A percentile compares a stretch with the other conserved stretches of the same genome.
phyloP scores from a whole-genome alignment of 441 rosid species.

The Rhodomyrtus psidioides region DNA sequence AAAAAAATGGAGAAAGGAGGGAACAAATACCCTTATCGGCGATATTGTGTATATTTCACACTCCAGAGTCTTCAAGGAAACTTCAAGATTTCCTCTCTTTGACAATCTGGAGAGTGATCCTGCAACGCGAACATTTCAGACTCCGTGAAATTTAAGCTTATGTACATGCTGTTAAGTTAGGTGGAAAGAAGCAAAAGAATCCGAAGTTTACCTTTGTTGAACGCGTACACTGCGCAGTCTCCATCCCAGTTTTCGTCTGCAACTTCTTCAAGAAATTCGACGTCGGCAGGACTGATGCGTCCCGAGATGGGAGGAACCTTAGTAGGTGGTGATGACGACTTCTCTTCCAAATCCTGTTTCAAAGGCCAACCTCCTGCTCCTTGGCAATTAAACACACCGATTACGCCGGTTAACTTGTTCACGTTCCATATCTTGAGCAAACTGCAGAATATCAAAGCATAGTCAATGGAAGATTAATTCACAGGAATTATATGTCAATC shows the following conservation, averaged over 20 bases:
- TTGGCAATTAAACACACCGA: slow-evolving; percentile 77
- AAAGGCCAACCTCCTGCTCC: slow-evolving; percentile 60
- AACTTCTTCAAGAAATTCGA: slow-evolving; percentile 45
- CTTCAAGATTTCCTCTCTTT: slow-evolving; percentile 23
- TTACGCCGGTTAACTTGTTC: slow-evolving; percentile 50
- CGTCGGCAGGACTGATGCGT: slow-evolving; percentile 25
- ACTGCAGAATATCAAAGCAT: slow-evolving; percentile 11
- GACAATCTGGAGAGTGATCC: slow-evolving; percentile 26
- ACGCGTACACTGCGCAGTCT: slow-evolving; percentile 40
- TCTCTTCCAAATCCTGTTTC: slow-evolving; percentile 18
- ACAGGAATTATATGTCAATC: not conserved
- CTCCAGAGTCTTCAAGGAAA: slow-evolving; percentile 27
- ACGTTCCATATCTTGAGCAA: slow-evolving; percentile 58
- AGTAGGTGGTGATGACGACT: not conserved
- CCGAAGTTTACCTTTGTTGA: slow-evolving; percentile 27
- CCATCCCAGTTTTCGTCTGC: slow-evolving; percentile 38
- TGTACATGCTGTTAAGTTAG: not conserved
- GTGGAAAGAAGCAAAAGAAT: not conserved
- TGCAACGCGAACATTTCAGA: slow-evolving; percentile 4
- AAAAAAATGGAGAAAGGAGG: not conserved
- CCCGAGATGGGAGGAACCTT: slow-evolving; percentile 21
- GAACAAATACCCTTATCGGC: slow-evolving; percentile 33
- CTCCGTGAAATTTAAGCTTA: not conserved
- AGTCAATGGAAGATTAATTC: not conserved
- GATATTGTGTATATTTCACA: slow-evolving; percentile 43